phyloP scores from a whole-genome alignment of 257 asterid genomes.

The Forsythia viridissima region DNA sequence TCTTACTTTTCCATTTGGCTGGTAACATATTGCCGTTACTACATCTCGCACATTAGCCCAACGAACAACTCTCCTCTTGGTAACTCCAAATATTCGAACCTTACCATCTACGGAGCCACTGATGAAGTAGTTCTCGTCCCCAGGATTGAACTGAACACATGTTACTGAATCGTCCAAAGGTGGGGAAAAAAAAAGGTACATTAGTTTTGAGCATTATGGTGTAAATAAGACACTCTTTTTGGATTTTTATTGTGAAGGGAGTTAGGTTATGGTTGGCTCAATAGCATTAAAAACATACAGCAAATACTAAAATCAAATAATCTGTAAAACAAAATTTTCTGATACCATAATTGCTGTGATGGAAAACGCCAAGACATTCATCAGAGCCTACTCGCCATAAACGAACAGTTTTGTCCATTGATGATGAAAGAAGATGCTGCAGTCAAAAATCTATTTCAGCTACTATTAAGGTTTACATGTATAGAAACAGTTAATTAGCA shows the following conservation, averaged over 20 bases:
- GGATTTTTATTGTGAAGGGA: not conserved
- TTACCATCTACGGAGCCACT: constrained; percentile 88
- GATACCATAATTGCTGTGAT: constrained; percentile 69
- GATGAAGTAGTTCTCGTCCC: constrained; percentile 65
- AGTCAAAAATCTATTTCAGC: constrained; percentile 18
- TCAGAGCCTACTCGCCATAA: constrained; percentile 63
- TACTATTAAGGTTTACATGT: not conserved
- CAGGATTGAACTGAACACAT: constrained; percentile 81
- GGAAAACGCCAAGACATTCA: constrained; percentile 62
- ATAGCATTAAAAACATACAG: not conserved
- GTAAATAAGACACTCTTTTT: not conserved
- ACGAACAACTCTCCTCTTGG: constrained; percentile 54
- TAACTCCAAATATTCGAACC: constrained; percentile 79
- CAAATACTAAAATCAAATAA: not conserved
- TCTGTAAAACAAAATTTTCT: not conserved
- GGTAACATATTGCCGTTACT: constrained; percentile 76
- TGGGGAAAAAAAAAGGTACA: constrained; percentile 12
- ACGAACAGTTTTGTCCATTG: constrained; percentile 76
- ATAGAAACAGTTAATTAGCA: not conserved
- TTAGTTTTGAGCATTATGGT: not conserved
- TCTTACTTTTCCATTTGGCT: constrained; percentile 72
- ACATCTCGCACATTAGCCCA: constrained; percentile 61
- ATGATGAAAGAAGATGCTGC: constrained; percentile 78
- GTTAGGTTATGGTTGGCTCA: not conserved
- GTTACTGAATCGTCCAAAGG: constrained; percentile 54